These are phyloP conservation scores for Sphagnum magellanicum DNA, from an alignment of 228 moss, liverwort and hornwort species.

Conservation along the genomic window DNA sequence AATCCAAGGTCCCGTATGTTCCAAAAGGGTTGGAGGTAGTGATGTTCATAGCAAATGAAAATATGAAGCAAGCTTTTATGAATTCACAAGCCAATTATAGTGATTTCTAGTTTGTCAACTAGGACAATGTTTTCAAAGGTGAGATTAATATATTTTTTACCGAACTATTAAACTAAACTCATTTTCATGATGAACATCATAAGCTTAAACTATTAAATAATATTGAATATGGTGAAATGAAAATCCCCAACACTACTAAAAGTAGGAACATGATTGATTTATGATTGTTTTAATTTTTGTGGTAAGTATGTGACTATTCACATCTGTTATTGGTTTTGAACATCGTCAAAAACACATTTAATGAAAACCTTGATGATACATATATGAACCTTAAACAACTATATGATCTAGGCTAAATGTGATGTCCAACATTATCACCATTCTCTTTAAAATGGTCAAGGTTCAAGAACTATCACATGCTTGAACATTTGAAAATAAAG, in stretches of 20 bases:
- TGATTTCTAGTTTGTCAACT: slow-evolving; percentile 86
- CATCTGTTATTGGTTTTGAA: slow-evolving; percentile 78
- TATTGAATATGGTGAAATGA: too few relatives aligned
- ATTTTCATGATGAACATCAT: too few relatives aligned
- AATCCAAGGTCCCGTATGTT: slow-evolving; percentile 69
- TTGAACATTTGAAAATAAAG: slow-evolving; percentile 85
- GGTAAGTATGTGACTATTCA: slow-evolving; percentile 97
- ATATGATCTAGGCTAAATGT: slow-evolving; percentile 80
- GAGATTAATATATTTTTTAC: too few relatives aligned
- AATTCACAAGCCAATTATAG: slow-evolving; percentile 91
- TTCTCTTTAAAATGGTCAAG: slow-evolving; percentile 79
- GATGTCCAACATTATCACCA: slow-evolving; percentile 87
- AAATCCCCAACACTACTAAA: not conserved
- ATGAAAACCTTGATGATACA: slow-evolving; percentile 88
- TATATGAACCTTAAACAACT: slow-evolving; percentile 82
- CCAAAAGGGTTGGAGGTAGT: slow-evolving; percentile 94
- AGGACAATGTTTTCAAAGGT: slow-evolving; percentile 94
- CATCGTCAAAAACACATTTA: slow-evolving; percentile 68
- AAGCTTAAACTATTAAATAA: too few relatives aligned
- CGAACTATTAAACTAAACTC: too few relatives aligned
- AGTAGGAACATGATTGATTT: not conserved
- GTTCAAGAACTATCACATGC: slow-evolving; percentile 94
- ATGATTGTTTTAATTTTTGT: not conserved
- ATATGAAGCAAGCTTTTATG: slow-evolving; percentile 97
- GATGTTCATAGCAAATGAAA: slow-evolving; percentile 91